phyloP scores from a whole-genome alignment of 1,284 basidiomycete species.

The Exsudoporus floridanus region DNA sequence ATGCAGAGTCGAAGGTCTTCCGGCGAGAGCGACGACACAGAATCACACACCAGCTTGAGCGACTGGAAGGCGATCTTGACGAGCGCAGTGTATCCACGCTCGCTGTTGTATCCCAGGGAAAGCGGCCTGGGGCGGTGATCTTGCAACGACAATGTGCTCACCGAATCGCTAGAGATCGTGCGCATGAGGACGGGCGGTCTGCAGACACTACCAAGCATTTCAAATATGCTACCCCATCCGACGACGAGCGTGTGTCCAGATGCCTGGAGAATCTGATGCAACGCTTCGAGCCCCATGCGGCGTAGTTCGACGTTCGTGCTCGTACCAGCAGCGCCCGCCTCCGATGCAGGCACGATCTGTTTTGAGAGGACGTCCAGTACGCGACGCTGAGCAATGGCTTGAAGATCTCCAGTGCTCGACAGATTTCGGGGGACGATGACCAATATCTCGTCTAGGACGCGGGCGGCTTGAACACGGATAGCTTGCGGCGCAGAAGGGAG shows the following conservation, averaged over 20 bases:
- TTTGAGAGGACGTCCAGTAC: constrained; percentile 80
- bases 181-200: constrained; percentile 45
- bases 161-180: constrained; percentile 46
- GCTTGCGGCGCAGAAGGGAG: constrained; percentile 67
- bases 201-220: constrained; percentile 85
- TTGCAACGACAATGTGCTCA: constrained; percentile 40
- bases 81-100: constrained; percentile 63
- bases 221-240: constrained; percentile 93
- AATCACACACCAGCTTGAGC: constrained; percentile 91
- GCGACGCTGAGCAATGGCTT: constrained; percentile 73
- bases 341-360: constrained; percentile 66
- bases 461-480: constrained; percentile 86
- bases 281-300: constrained; percentile 81
- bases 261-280: constrained; percentile 87
- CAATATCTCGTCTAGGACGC: constrained; percentile 81
- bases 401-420: constrained; percentile 57
- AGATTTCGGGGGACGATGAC: constrained; percentile 69
- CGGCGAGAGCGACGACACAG: constrained; percentile 77
- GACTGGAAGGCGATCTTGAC: constrained; percentile 93
- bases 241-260: constrained; percentile 88
- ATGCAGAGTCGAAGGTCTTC: constrained; percentile 87
- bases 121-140: constrained; percentile 45
- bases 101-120: constrained; percentile 53
- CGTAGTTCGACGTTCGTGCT: constrained; percentile 74
- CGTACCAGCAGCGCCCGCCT: constrained; percentile 39